Percentiles rank a stretch among this genome's conserved stretches.
Evolutionary conservation across 805 yeast species (phyloP).

Genomic region (Wickerhamiella musiphila): DNA sequence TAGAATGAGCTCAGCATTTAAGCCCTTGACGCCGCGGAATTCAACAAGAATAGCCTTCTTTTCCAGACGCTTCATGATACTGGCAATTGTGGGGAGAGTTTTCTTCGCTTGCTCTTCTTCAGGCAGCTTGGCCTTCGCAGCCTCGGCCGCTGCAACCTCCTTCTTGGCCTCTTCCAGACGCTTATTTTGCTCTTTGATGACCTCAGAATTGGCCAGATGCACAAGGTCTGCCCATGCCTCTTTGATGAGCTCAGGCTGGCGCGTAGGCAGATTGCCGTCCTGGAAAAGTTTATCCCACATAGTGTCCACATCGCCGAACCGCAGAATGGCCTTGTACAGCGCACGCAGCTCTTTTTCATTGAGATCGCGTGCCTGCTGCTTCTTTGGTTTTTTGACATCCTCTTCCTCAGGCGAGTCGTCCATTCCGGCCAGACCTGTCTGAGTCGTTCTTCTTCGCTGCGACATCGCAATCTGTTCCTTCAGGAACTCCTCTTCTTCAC

Average conservation of each 20-base stretch:
- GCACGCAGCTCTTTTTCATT: conserved; percentile 79
- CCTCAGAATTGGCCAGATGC: conserved; percentile 40
- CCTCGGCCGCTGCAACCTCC: conserved; percentile 18
- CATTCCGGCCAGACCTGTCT: conserved; percentile 55
- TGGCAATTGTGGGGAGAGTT: conserved; percentile 25
- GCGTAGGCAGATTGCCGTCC: conserved; percentile 77
- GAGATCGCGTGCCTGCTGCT: conserved; percentile 36
- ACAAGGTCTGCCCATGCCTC: conserved; percentile 61
- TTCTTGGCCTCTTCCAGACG: conserved; percentile 23
- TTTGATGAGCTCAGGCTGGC: conserved; percentile 62
- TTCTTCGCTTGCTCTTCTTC: conserved; percentile 21
- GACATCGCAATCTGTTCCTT: conserved; percentile 82
- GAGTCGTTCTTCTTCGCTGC: conserved; percentile 63
- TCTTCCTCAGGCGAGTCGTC: conserved; percentile 20
- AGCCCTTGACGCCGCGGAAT: conserved; percentile 67
- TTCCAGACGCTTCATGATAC: conserved; percentile 48
- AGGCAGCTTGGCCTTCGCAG: conserved; percentile 17
- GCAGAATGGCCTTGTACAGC: conserved; percentile 63
- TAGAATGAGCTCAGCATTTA: conserved; percentile 78
- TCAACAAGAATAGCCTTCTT: conserved; percentile 82
- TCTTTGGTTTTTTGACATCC: conserved; percentile 16
- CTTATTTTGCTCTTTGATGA: conserved; percentile 47
- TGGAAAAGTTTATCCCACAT: conserved; percentile 74
- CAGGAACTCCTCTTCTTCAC: conserved; percentile 69
- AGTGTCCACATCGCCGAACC: conserved; percentile 56